These are phyloP conservation scores for Cadophora malorum DNA, from an alignment of 2,329 filamentous ascomycete genomes.

Conservation along the genomic window DNA sequence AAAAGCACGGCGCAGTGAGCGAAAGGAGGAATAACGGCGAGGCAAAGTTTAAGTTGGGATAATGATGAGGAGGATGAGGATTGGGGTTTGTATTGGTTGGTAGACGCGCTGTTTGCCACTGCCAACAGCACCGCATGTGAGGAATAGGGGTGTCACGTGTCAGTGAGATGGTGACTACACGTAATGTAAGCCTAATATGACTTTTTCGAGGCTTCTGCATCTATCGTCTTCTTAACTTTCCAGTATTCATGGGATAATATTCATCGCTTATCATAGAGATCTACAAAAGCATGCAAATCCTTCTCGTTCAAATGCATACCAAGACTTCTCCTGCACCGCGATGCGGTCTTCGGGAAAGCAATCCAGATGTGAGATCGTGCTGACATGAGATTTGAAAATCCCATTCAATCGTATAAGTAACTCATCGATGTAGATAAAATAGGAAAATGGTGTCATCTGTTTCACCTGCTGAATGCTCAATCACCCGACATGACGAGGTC, in stretches of 20 bases:
- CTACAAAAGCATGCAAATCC: too few relatives aligned
- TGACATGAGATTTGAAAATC: not conserved
- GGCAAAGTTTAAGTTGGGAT: not conserved
- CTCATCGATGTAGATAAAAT: too few relatives aligned
- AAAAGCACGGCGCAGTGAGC: not conserved
- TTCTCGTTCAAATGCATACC: not conserved
- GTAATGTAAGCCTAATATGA: not conserved
- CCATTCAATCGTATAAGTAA: too few relatives aligned
- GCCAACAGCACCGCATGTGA: not conserved
- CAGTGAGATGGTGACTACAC: not conserved
- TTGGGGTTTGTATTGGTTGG: not conserved
- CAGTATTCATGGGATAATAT: too few relatives aligned
- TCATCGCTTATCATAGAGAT: too few relatives aligned
- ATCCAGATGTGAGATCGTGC: not conserved
- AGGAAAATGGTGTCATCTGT: too few relatives aligned
- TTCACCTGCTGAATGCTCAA: too few relatives aligned
- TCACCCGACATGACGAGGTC: not conserved
- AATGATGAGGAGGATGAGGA: not conserved
- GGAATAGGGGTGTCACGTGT: conserved; percentile 1
- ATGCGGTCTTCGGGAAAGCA: not conserved
- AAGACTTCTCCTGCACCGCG: not conserved
- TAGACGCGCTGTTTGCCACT: not conserved
- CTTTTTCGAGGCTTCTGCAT: too few relatives aligned
- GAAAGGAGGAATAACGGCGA: not conserved
- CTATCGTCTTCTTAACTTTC: too few relatives aligned